phyloP scores from a whole-genome alignment of 106 monocot genomes.

The Gastrodia elata region DNA sequence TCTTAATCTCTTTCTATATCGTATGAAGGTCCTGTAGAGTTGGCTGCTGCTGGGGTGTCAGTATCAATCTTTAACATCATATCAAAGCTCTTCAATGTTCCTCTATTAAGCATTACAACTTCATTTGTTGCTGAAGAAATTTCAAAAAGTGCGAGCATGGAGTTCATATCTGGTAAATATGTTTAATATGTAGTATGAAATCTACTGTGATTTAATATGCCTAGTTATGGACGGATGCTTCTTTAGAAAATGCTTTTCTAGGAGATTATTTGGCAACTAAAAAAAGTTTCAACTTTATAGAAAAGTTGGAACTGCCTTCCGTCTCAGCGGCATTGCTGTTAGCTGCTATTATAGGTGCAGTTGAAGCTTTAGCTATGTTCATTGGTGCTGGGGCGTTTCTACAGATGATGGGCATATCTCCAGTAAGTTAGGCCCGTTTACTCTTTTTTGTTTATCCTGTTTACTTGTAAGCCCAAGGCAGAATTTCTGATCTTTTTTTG shows the following conservation, averaged over 20 bases:
- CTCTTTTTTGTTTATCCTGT: background rate
- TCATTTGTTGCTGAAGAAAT: constrained; percentile 98
- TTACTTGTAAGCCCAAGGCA: background rate
- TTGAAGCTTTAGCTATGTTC: constrained; percentile 79
- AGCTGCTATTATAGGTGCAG: constrained; percentile 62
- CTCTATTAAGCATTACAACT: constrained; percentile 88
- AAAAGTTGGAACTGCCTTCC: constrained; percentile 62
- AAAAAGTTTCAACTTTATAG: constrained; percentile 13
- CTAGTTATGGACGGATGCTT: background rate
- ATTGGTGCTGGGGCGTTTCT: constrained; percentile 71
- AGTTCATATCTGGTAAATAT: constrained; percentile 26
- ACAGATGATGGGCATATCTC: constrained; percentile 68
- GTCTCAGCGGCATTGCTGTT: constrained; percentile 83
- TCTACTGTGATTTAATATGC: background rate
- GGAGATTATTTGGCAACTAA: constrained; percentile 11
- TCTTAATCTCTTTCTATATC: background rate
- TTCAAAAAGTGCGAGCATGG: constrained; percentile 42
- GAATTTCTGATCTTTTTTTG: background rate
- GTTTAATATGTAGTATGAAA: background rate
- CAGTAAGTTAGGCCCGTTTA: constrained; percentile 35
- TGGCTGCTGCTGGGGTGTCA: constrained; percentile 88
- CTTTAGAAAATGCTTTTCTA: constrained; percentile 11
- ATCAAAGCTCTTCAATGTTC: constrained; percentile 95
- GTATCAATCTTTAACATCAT: constrained; percentile 88
- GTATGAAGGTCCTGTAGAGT: constrained; percentile 68